Evolutionary conservation across 768 basidiomycete species (phyloP).

Genomic region (Hypholoma fasciculare): DNA sequence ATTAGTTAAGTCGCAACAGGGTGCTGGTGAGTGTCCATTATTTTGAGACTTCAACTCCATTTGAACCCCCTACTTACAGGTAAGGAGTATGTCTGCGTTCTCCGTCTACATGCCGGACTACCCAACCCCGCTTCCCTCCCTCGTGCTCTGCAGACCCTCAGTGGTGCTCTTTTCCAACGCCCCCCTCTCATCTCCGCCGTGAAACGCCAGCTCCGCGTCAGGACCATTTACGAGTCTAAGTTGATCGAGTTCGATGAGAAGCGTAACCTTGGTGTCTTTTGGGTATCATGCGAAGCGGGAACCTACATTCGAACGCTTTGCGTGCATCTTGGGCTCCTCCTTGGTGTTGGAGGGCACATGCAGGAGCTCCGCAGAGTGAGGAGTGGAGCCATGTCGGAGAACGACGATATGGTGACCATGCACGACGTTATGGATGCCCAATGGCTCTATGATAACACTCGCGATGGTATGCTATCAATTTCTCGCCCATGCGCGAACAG

Average conservation of each 20-base stretch:
- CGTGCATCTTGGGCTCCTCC: slow-evolving; percentile 90
- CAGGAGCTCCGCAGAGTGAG: slow-evolving; percentile 95
- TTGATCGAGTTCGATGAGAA: slow-evolving; percentile 97
- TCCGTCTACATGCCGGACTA: slow-evolving; percentile 86
- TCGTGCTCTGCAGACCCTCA: slow-evolving; percentile 93
- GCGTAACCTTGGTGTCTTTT: slow-evolving; percentile 94
- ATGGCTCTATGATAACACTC: slow-evolving; percentile 96
- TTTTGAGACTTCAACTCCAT: neutral
- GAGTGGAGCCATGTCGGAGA: slow-evolving; percentile 95
- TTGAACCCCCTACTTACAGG: slow-evolving; percentile 42
- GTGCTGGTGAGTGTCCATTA: slow-evolving; percentile 66
- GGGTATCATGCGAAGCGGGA: slow-evolving; percentile 98
- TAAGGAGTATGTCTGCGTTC: slow-evolving; percentile 97
- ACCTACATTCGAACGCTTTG: slow-evolving; percentile 96
- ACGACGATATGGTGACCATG: slow-evolving; percentile 99
- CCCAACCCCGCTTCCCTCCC: slow-evolving; percentile 84
- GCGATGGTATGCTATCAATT: slow-evolving; percentile 69
- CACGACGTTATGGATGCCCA: slow-evolving; percentile 99
- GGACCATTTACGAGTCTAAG: slow-evolving; percentile 96
- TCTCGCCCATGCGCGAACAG: neutral
- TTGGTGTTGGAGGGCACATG: slow-evolving; percentile 99
- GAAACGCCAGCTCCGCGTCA: slow-evolving; percentile 95
- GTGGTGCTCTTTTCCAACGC: slow-evolving; percentile 97
- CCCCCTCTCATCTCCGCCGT: slow-evolving; percentile 99
- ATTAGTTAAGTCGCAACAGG: slow-evolving; percentile 97